Evolutionary conservation across 345 rosid genomes (phyloP).

Genomic region (Camelina neglecta): DNA sequence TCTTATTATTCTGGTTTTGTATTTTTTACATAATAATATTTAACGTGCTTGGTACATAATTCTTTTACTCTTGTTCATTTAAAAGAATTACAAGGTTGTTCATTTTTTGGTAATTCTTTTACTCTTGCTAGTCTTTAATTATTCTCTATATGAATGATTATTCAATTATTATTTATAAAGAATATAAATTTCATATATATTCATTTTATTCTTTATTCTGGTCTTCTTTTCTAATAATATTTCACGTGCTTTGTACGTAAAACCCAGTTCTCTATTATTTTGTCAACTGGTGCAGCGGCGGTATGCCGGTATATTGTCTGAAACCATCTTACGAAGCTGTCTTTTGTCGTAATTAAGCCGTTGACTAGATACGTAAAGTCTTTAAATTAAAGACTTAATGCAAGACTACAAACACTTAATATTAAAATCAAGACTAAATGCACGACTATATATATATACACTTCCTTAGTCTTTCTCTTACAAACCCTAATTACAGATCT

Average conservation of each 20-base stretch:
- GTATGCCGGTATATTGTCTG: not conserved
- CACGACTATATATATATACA: not conserved
- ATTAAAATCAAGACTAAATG: not conserved
- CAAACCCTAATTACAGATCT: not conserved
- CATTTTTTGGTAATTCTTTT: too few species aligned
- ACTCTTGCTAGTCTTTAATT: too few species aligned
- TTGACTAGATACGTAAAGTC: not conserved
- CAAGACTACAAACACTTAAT: not conserved
- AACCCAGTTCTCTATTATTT: not conserved
- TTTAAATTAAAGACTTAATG: slow-evolving; percentile 13
- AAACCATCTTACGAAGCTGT: not conserved
- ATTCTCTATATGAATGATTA: too few species aligned
- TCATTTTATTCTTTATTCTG: not conserved
- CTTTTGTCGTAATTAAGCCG: not conserved
- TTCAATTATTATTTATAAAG: too few species aligned
- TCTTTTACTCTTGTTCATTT: too few species aligned
- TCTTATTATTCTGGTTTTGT: too few species aligned
- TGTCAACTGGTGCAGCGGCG: not conserved
- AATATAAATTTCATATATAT: too few species aligned
- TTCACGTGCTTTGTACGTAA: not conserved
- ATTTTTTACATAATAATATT: too few species aligned
- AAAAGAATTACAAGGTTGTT: too few species aligned
- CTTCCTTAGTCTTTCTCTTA: not conserved
- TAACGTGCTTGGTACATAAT: too few species aligned
- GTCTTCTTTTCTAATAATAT: not conserved